phyloP scores from a whole-genome alignment of 176 grass and related monocot species.

The Calamus simplicifolius region DNA sequence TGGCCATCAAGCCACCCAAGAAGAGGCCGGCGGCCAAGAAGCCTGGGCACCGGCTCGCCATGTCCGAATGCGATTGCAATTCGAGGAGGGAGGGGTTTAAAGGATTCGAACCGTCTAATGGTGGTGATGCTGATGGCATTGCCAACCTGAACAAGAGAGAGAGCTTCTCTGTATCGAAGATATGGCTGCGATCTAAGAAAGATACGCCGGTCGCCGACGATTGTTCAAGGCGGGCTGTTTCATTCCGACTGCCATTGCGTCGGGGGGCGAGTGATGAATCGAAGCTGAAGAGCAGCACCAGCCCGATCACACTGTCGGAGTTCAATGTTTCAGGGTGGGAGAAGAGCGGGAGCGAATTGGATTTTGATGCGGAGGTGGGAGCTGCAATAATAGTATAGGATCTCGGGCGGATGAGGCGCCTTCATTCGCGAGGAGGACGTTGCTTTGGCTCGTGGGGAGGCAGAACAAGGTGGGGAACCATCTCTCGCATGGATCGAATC shows the following conservation, averaged over 20 bases:
- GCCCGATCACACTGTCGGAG: conserved; percentile 52
- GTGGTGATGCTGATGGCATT: not conserved
- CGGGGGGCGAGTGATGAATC: conserved; percentile 13
- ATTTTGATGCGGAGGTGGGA: conserved; percentile 58
- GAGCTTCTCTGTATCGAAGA: conserved; percentile 86
- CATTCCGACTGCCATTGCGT: conserved; percentile 69
- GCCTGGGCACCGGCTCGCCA: conserved; percentile 32
- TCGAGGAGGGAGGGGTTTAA: conserved; percentile 55
- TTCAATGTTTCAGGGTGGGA: not conserved
- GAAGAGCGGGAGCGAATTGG: conserved; percentile 50
- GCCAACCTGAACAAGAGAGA: conserved; percentile 24
- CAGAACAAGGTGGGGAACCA: conserved; percentile 12
- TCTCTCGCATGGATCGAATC: not conserved
- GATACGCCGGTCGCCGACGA: conserved; percentile 19
- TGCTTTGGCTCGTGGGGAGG: conserved; percentile 14
- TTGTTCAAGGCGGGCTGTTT: conserved; percentile 48
- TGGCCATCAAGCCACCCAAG: conserved; percentile 69
- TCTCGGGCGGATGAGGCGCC: not conserved
- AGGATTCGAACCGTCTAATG: conserved; percentile 27
- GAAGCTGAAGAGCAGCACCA: conserved; percentile 15
- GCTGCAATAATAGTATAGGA: not conserved
- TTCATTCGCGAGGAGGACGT: conserved; percentile 13
- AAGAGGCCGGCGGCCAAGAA: conserved; percentile 41
- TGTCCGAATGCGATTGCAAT: conserved; percentile 87
- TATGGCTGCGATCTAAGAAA: conserved; percentile 65